Evolutionary conservation across 805 yeast genomes (phyloP).

Genomic region (Lachancea lanzarotensis): DNA sequence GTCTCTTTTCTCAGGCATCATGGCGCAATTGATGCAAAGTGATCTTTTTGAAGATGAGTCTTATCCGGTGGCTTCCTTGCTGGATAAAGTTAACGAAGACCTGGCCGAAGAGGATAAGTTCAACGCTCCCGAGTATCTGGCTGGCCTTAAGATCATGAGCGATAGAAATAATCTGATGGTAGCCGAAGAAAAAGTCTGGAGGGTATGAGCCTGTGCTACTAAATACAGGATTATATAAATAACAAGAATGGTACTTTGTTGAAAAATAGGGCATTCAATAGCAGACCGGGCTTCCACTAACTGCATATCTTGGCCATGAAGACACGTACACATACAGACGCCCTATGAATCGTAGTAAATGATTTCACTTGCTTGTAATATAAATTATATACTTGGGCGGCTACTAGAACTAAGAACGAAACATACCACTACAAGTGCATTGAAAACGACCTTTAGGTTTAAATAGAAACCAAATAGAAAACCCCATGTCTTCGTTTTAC

Average conservation of each 20-base stretch:
- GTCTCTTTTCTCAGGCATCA: constrained; percentile 39
- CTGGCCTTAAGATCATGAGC: constrained; percentile 39
- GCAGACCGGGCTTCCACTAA: too few species aligned
- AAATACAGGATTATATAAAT: too few species aligned
- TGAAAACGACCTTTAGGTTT: too few species aligned
- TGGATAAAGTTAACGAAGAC: constrained; percentile 38
- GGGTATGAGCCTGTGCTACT: constrained; percentile 23
- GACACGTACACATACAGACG: too few species aligned
- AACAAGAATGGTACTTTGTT: too few species aligned
- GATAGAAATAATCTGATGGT: constrained; percentile 42
- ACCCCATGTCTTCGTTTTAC: too few species aligned
- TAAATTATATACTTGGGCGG: too few species aligned
- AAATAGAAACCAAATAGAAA: too few species aligned
- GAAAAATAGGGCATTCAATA: too few species aligned
- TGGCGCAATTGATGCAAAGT: constrained; percentile 43
- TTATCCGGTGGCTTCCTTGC: constrained; percentile 34
- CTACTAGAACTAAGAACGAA: too few species aligned
- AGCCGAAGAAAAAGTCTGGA: constrained; percentile 44
- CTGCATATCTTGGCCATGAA: too few species aligned
- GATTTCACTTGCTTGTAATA: background rate
- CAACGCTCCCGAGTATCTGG: constrained; percentile 38
- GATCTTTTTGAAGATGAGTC: constrained; percentile 41
- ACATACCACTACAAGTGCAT: too few species aligned
- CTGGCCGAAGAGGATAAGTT: constrained; percentile 45
- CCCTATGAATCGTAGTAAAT: background rate